These are phyloP conservation scores for Endocalyx cinctus DNA, from an alignment of 2,329 filamentous ascomycete species.

Conservation along the genomic window DNA sequence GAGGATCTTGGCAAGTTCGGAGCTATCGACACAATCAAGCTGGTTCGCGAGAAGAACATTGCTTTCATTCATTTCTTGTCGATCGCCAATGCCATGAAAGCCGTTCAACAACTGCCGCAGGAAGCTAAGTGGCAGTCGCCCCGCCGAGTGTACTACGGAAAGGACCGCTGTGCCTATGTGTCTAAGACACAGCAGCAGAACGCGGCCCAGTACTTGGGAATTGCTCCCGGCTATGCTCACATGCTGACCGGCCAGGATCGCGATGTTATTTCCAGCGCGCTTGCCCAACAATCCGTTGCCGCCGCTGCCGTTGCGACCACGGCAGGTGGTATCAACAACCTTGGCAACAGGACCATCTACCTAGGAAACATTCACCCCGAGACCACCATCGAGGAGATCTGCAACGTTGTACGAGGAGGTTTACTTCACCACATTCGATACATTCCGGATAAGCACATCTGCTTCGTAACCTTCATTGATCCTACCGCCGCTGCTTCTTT, in stretches of 20 bases:
- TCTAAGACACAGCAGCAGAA: constrained; percentile 99
- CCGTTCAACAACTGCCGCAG: constrained; percentile 91
- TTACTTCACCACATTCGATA: constrained; percentile 97
- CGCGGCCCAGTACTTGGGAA: constrained; percentile 94
- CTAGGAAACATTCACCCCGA: constrained; percentile 98
- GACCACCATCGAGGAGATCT: constrained; percentile 98
- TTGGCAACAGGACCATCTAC: constrained; percentile 96
- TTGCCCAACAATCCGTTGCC: constrained; percentile 95
- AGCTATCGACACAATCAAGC: constrained; percentile 93
- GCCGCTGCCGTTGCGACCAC: constrained; percentile 95
- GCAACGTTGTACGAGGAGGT: constrained; percentile 94
- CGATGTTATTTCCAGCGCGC: constrained; percentile 90
- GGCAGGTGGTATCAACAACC: constrained; percentile 92
- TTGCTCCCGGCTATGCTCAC: constrained; percentile 93
- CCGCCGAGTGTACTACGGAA: constrained; percentile 95
- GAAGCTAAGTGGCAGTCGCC: constrained; percentile 96
- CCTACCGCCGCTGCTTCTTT: constrained; percentile 96
- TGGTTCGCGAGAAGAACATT: constrained; percentile 96
- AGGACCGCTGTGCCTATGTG: constrained; percentile 96
- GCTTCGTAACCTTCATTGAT: constrained; percentile 99
- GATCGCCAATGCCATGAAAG: constrained; percentile 97
- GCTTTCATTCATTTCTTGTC: constrained; percentile 95
- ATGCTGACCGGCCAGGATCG: constrained; percentile 94
- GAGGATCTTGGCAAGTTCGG: constrained; percentile 97
- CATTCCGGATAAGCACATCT: constrained; percentile 99